Evolutionary conservation across 805 yeast species (phyloP).

Genomic region (Candida vartiovaarae): DNA sequence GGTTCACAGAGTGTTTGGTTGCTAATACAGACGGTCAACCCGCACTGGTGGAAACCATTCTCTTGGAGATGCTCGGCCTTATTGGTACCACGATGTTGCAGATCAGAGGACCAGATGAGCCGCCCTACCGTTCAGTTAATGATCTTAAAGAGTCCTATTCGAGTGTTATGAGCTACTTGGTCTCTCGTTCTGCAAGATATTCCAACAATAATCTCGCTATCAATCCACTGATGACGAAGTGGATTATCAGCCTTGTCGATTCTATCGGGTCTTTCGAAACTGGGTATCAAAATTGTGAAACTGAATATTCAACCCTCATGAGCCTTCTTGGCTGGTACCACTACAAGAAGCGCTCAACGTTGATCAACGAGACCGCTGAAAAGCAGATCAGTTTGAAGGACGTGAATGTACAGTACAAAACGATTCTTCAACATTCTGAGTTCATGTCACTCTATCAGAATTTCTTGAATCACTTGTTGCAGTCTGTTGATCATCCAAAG

Average conservation of each 20-base stretch:
- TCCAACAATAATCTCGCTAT: neutral
- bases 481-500: slow-evolving; percentile 40
- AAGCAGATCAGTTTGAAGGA: neutral
- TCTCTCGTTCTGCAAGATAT: too few relatives aligned
- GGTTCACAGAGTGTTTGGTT: slow-evolving; percentile 39
- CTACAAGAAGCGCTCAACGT: neutral
- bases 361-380: neutral
- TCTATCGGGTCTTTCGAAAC: neutral
- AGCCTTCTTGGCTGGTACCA: neutral
- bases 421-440: slow-evolving; percentile 5
- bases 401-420: slow-evolving; percentile 1
- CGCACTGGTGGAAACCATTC: slow-evolving; percentile 39
- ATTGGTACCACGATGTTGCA: slow-evolving; percentile 46
- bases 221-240: slow-evolving; percentile 15
- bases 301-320: neutral
- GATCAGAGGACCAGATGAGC: slow-evolving; percentile 23
- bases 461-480: slow-evolving; percentile 43
- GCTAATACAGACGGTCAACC: slow-evolving; percentile 30
- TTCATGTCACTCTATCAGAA: slow-evolving; percentile 38
- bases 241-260: slow-evolving; percentile 12
- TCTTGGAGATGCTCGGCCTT: slow-evolving; percentile 54
- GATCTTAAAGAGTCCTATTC: slow-evolving; percentile 1
- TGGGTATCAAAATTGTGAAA: neutral
- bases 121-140: neutral
- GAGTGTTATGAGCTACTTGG: neutral